A percentile compares a stretch with the other conserved stretches of the same genome.
Conservation (phyloP, 768 basidiomycete species). For the Agrocybe pediades region DNA sequence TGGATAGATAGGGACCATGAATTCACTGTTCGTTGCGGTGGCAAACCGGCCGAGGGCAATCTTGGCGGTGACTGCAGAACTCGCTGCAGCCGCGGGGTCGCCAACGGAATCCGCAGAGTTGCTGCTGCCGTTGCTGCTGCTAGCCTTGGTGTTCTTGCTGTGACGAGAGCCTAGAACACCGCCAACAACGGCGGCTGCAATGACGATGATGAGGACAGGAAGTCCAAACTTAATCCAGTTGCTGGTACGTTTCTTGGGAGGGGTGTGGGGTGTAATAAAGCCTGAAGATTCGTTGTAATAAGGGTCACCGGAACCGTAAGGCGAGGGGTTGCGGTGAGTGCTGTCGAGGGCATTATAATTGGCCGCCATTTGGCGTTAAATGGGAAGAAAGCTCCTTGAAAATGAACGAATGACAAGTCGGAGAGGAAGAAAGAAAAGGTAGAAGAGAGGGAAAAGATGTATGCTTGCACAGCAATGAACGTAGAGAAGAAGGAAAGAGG, state of each 20-base stretch:
- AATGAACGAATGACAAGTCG: conserved; percentile 22
- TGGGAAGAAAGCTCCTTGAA: conserved; percentile 24
- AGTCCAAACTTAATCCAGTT: conserved; percentile 79
- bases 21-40: conserved; percentile 77
- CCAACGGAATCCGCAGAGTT: conserved; percentile 37
- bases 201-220: conserved; percentile 63
- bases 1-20: conserved; percentile 84
- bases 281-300: conserved; percentile 73
- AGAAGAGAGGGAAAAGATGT: conserved; percentile 9
- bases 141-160: conserved; percentile 38
- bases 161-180: conserved; percentile 76
- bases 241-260: conserved; percentile 55
- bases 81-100: conserved; percentile 44
- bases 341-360: conserved; percentile 30
- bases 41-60: conserved; percentile 67
- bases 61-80: conserved; percentile 60
- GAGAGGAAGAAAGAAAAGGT: conserved; percentile 4
- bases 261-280: conserved; percentile 55
- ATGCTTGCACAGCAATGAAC: conserved; percentile 4
- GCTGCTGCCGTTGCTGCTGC: conserved; percentile 38
- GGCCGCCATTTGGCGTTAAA: conserved; percentile 33
- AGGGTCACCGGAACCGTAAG: conserved; percentile 57
- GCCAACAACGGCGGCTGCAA: conserved; percentile 71
- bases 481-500: conserved; percentile 7
- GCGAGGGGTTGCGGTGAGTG: conserved; percentile 27